Percentiles rank a stretch among this genome's conserved stretches.
These are phyloP conservation scores for Elsinoe batatas DNA, from an alignment of 2,329 filamentous ascomycete species.

Conservation along the genomic window DNA sequence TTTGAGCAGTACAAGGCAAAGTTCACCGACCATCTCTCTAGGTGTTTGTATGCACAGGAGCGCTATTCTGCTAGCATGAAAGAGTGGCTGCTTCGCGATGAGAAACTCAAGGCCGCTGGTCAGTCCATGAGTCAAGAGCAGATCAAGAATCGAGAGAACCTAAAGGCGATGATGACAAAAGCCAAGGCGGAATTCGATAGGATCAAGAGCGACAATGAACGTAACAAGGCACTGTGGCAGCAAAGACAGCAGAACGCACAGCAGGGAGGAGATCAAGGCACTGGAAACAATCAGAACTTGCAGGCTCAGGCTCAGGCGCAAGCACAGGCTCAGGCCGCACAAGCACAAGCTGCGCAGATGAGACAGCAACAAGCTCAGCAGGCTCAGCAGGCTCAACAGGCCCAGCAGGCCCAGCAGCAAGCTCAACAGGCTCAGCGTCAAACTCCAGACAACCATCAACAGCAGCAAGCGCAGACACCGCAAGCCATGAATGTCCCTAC, in stretches of 20 bases:
- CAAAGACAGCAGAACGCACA: not conserved
- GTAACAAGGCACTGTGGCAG: slow-evolving; percentile 12
- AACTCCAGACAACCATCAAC: slow-evolving; percentile 15
- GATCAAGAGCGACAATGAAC: slow-evolving; percentile 15
- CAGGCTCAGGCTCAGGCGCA: slow-evolving; percentile 9
- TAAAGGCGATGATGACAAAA: slow-evolving; percentile 10
- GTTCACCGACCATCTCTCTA: slow-evolving; percentile 7
- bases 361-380: slow-evolving; percentile 13
- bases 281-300: not conserved
- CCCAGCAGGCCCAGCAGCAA: slow-evolving; percentile 24
- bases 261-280: not conserved
- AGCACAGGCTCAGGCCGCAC: slow-evolving; percentile 21
- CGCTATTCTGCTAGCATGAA: slow-evolving; percentile 10
- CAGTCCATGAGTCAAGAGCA: slow-evolving; percentile 12
- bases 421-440: slow-evolving; percentile 22
- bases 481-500: not conserved
- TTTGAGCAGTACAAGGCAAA: slow-evolving; percentile 16
- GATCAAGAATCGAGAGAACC: slow-evolving; percentile 11
- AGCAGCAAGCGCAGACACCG: slow-evolving; percentile 11
- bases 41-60: slow-evolving; percentile 13
- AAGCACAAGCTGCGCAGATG: slow-evolving; percentile 15
- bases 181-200: slow-evolving; percentile 14
- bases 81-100: slow-evolving; percentile 8
- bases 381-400: slow-evolving; percentile 19
- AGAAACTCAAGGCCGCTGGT: slow-evolving; percentile 9